Base-by-base conservation (phyloP, 495 filamentous ascomycete species). In the Penicillium subrubescens region DNA sequence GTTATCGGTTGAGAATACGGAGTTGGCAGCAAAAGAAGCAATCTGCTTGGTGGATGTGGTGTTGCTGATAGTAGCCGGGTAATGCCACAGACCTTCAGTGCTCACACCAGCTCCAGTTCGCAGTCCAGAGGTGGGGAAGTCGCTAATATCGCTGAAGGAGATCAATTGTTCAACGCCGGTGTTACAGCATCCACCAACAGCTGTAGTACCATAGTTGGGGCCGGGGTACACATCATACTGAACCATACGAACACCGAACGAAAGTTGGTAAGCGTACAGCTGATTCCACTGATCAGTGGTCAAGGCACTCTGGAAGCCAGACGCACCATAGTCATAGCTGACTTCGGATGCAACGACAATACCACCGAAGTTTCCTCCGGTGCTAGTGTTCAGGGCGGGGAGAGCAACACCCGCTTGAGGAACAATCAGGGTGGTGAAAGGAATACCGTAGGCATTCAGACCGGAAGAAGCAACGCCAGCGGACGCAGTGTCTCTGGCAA, bases 391-490 rank as follows among this genome's bases (percentile, higher is more conserved):
- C 25, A 89, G 75, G 0, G 73, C 54, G 5, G 87, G 87, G 14
- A 89, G 79, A 37, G 73, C 62, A 25, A 77, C 74, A 31, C 86
- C 86, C 6, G 67, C 52, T 58, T 84, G 75, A 6, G 86, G 86
- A 14, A 88, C 85, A 15, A 84, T 44, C 12, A 88, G 63, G 19
- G 79, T 77, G 60, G 84, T 78, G 67, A 80, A 88, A 5, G 86
- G 86, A 64, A 88, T 87, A 58, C 85, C 86, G 62, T 88, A 88
- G 60, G 75, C 85, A 68, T 87, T 85, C 31, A 89, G 81, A 23
- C 84, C 84, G 31, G 79, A 82, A 35, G 74, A 78, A n/a, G 81
- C 84, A 23, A 78, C 76, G 8, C 59, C 63, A 8, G 82, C 83
- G 2, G 82, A 75, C 4, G 77, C 70, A 54, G 72, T 52, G 67